Conservation (phyloP, 805 yeast genomes). For the Candida dajiaensis region DNA sequence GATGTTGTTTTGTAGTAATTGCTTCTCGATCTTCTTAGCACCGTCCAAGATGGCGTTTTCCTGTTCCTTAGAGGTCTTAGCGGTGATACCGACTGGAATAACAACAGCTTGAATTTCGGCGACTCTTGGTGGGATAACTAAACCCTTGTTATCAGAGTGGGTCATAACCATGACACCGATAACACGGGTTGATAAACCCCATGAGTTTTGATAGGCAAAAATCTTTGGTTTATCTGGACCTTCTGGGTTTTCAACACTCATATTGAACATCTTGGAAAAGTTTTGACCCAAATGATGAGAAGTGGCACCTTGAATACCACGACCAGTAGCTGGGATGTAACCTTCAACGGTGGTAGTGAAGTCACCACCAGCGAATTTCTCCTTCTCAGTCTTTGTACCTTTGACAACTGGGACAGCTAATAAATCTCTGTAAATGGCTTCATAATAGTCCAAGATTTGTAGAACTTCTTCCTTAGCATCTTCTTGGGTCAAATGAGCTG, state of each 20-base stretch:
- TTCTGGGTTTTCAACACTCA: conserved; percentile 91
- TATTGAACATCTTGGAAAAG: conserved; percentile 97
- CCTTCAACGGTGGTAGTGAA: conserved; percentile 97
- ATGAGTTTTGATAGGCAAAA: conserved; percentile 91
- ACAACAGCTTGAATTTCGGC: conserved; percentile 89
- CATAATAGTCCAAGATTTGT: conserved; percentile 82
- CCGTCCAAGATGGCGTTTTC: conserved; percentile 64
- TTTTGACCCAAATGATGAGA: conserved; percentile 97
- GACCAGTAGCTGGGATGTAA: conserved; percentile 95
- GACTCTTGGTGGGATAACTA: conserved; percentile 96
- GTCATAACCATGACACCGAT: conserved; percentile 99
- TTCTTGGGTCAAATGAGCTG: conserved; percentile 83
- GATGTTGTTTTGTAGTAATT: conserved; percentile 54
- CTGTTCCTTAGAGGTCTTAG: conserved; percentile 73
- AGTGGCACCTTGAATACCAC: conserved; percentile 99
- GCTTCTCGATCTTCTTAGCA: conserved; percentile 61
- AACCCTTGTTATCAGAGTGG: conserved; percentile 97
- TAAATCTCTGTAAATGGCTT: conserved; percentile 79
- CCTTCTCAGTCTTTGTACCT: conserved; percentile 95
- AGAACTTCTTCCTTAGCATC: conserved; percentile 81
- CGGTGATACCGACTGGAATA: conserved; percentile 92
- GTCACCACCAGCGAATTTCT: conserved; percentile 96
- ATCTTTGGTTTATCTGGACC: conserved; percentile 84
- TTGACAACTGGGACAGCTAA: conserved; percentile 96
- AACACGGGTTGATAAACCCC: conserved; percentile 98